phyloP scores from a whole-genome alignment of 2,329 filamentous ascomycete species.

The Cladosporium sp. region DNA sequence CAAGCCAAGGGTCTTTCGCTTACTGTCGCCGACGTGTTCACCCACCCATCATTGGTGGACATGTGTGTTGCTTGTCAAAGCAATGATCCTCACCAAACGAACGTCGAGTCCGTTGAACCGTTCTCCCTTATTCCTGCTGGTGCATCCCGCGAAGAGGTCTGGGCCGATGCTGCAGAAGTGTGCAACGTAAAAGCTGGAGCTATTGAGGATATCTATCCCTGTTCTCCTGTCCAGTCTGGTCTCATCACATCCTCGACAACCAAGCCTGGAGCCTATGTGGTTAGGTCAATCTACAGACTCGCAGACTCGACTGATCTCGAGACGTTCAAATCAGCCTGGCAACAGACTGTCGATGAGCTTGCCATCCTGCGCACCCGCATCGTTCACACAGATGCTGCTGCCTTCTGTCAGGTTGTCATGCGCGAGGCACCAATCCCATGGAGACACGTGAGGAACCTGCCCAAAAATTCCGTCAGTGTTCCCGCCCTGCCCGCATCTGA shows the following conservation, averaged over 20 bases:
- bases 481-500: not conserved
- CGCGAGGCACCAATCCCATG: not conserved
- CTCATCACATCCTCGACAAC: slow-evolving; percentile 31
- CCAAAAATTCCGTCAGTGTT: slow-evolving; percentile 1
- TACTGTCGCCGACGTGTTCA: slow-evolving; percentile 41
- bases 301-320: slow-evolving; percentile 26
- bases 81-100: not conserved
- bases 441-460: not conserved
- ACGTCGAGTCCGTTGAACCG: not conserved
- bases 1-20: slow-evolving; percentile 28
- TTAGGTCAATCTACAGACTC: slow-evolving; percentile 5
- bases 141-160: slow-evolving; percentile 2
- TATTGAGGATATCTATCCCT: slow-evolving; percentile 40
- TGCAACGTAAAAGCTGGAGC: slow-evolving; percentile 14
- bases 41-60: slow-evolving; percentile 21
- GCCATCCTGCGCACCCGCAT: slow-evolving; percentile 39
- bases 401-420: slow-evolving; percentile 36
- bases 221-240: slow-evolving; percentile 40
- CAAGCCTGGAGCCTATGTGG: slow-evolving; percentile 6
- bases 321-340: slow-evolving; percentile 35
- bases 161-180: slow-evolving; percentile 12
- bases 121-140: slow-evolving; percentile 8
- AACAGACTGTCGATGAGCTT: slow-evolving; percentile 27
- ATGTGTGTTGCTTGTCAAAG: slow-evolving; percentile 7
- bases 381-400: slow-evolving; percentile 33